phyloP scores from a whole-genome alignment of 2,329 filamentous ascomycete genomes.

The Cercospora sesami region DNA sequence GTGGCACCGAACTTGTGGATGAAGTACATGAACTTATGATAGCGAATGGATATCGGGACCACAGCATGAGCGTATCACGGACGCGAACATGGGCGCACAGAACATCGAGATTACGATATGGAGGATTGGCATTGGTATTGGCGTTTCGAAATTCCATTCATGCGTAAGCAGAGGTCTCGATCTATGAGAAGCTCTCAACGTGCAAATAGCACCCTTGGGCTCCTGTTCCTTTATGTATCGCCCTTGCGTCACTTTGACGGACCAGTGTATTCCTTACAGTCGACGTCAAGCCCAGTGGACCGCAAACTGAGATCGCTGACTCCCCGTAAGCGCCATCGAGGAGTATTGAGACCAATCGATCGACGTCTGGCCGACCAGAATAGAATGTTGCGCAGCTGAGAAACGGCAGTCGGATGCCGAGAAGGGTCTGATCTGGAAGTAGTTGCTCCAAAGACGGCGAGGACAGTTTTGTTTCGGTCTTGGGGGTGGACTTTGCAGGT shows the following conservation, averaged over 20 bases:
- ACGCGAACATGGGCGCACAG: background rate
- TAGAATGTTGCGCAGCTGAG: constrained; percentile 29
- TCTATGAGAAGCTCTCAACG: constrained; percentile 28
- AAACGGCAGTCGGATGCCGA: constrained; percentile 15
- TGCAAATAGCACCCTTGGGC: constrained; percentile 31
- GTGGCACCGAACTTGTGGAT: background rate
- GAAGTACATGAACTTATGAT: background rate
- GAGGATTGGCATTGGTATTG: background rate
- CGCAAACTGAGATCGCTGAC: constrained; percentile 30
- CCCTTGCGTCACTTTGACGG: constrained; percentile 27
- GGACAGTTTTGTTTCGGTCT: background rate
- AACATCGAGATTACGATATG: background rate
- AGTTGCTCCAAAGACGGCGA: background rate
- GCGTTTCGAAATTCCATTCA: background rate
- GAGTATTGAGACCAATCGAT: constrained; percentile 21
- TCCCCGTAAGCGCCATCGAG: constrained; percentile 32
- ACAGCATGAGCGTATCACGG: background rate
- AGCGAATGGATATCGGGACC: background rate
- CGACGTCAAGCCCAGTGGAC: constrained; percentile 27
- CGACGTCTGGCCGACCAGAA: constrained; percentile 30
- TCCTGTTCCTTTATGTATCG: constrained; percentile 32
- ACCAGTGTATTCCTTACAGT: constrained; percentile 29
- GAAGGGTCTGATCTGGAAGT: background rate
- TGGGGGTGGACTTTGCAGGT: constrained; percentile 3
- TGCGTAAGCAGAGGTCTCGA: background rate